Percentiles rank a stretch among this genome's conserved stretches.
Conservation (phyloP, 176 grass and related monocot species). For the Sorghum bicolor region DNA sequence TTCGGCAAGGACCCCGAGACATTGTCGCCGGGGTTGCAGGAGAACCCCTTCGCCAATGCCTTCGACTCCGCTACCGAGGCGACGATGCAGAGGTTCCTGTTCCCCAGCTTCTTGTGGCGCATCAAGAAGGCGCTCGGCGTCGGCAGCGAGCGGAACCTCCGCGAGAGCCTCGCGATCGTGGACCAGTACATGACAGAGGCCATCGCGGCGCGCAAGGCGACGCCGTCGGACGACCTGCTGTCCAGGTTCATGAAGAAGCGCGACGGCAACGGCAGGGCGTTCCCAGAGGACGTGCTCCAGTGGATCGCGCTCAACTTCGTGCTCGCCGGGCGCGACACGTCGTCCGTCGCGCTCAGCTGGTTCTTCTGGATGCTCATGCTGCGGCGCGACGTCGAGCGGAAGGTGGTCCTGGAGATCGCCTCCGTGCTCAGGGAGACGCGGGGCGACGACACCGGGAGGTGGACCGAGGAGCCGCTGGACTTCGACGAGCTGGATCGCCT, state of each 20-base stretch:
- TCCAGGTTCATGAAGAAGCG: slow-evolving; percentile 94
- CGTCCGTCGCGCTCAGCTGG: slow-evolving; percentile 94
- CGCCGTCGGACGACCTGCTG: slow-evolving; percentile 79
- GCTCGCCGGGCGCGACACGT: slow-evolving; percentile 92
- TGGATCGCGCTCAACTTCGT: slow-evolving; percentile 96
- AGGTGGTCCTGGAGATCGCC: slow-evolving; percentile 64
- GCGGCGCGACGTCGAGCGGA: slow-evolving; percentile 66
- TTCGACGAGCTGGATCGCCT: slow-evolving; percentile 91
- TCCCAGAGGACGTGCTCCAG: slow-evolving; percentile 79
- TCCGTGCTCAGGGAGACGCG: slow-evolving; percentile 68
- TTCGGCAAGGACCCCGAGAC: slow-evolving; percentile 96
- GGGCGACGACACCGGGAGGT: slow-evolving; percentile 53
- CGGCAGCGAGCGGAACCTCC: slow-evolving; percentile 73
- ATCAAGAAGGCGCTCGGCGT: slow-evolving; percentile 79
- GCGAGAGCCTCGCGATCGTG: slow-evolving; percentile 73
- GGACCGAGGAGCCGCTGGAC: slow-evolving; percentile 61
- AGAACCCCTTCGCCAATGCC: slow-evolving; percentile 76
- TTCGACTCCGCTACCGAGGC: slow-evolving; percentile 86
- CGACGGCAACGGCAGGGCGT: slow-evolving; percentile 57
- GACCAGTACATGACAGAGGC: slow-evolving; percentile 73
- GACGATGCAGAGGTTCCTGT: slow-evolving; percentile 78
- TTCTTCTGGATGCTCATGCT: slow-evolving; percentile 89
- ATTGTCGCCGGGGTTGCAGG: slow-evolving; percentile 51
- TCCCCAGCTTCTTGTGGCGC: slow-evolving; percentile 78
- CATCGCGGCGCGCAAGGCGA: slow-evolving; percentile 64